Evolutionary conservation across 2,329 filamentous ascomycete species (phyloP), one percentile per base, ranked within the genome.

Genomic region (Pezicula neosporulosa): DNA sequence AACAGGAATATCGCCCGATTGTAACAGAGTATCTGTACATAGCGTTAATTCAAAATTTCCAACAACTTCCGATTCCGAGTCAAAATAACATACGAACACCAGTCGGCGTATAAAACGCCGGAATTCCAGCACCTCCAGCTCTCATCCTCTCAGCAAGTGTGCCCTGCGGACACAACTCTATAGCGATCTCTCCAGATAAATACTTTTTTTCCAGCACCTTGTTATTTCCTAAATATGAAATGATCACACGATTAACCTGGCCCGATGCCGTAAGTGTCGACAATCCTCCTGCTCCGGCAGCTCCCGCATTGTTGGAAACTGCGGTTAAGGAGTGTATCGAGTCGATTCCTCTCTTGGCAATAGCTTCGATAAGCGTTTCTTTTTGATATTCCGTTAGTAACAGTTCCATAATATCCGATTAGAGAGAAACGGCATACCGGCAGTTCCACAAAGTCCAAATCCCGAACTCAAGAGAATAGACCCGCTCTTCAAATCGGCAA

Each of bases 391-490:
- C 55, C 30, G 55, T 49, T 19, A n/a, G 33, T 9, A 24, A 43
- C 55, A 44, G 28, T 19, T 45, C 30, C 44, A 3, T 16, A 36
- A 30, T 50, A 45, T 41, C 2, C 3, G 4, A 33, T 13, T n/a
- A 3, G 41, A 41, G 8, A 10, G 27, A 48, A 9, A 3, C 12
- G 46, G 62, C 72, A 49, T 70, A 83, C 82, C 81, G 49, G 85
- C 82, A 16, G 91, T 86, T 57, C 89, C 89, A 60, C 87, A 92
- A 12, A 93, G 78, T n/a, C 89, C 89, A 66, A 93, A 93, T 1
- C 89, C 89, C 15, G 88, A 85, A 64, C 87, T 90, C 50, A 93
- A 73, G 35, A 93, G 75, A 0, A 82, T 87, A 10, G 82, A 84
- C 49, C 87, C 82, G 60, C 86, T 85, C 50, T 61, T 56, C 37